Percentiles rank a stretch among this genome's conserved stretches.
Evolutionary conservation across 1,284 basidiomycete species (phyloP).

Genomic region (Paramarasmius palmivorus): DNA sequence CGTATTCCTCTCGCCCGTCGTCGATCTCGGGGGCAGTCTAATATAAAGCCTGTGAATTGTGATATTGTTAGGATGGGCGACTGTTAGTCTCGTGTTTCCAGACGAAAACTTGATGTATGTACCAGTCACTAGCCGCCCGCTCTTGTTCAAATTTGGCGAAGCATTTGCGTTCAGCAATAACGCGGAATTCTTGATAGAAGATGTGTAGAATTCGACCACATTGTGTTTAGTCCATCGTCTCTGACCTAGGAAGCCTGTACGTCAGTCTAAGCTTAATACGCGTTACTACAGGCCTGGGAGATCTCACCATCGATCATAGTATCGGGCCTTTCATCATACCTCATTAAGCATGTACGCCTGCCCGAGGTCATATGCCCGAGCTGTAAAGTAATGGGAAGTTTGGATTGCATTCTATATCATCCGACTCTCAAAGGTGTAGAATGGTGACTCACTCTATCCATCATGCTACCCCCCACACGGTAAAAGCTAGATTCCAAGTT

Average conservation of each 20-base stretch:
- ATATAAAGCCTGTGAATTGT: slow-evolving; percentile 11
- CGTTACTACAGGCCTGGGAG: neutral
- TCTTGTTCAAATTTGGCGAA: slow-evolving; percentile 37
- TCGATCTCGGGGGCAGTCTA: neutral
- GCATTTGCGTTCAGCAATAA: slow-evolving; percentile 34
- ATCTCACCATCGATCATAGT: slow-evolving; percentile 20
- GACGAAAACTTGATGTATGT: neutral
- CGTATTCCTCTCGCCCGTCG: neutral
- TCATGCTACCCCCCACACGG: slow-evolving; percentile 52
- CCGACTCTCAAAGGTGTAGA: slow-evolving; percentile 27
- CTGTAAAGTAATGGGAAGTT: slow-evolving; percentile 23
- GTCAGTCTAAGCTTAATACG: neutral
- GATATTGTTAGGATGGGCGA: slow-evolving; percentile 7
- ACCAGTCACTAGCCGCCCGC: slow-evolving; percentile 22
- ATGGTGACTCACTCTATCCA: slow-evolving; percentile 36
- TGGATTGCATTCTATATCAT: slow-evolving; percentile 39
- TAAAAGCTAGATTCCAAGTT: slow-evolving; percentile 50
- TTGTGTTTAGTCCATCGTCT: slow-evolving; percentile 17
- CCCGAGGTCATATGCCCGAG: slow-evolving; percentile 20
- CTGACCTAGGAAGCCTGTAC: slow-evolving; percentile 7
- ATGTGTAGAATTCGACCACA: slow-evolving; percentile 33
- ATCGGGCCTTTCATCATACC: slow-evolving; percentile 31
- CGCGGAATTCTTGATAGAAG: slow-evolving; percentile 29
- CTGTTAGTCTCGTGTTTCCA: no score
- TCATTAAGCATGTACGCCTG: slow-evolving; percentile 19